Evolutionary conservation across 2,329 filamentous ascomycete species (phyloP).

Genomic region (Colletotrichum abscissum): DNA sequence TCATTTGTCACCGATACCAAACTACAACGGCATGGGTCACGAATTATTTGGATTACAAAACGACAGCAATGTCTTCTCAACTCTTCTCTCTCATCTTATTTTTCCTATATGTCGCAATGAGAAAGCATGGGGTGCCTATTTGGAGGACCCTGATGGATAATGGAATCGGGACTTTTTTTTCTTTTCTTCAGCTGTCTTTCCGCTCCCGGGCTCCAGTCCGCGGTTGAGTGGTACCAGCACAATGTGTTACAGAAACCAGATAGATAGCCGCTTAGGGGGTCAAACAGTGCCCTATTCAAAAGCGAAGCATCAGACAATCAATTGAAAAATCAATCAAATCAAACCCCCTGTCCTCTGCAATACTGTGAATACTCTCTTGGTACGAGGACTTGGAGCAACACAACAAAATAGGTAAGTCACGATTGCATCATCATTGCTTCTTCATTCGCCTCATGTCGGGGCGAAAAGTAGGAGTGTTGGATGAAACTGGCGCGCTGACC

Average conservation of each 20-base stretch:
- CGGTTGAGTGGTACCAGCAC: conserved; percentile 31
- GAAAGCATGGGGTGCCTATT: conserved; percentile 12
- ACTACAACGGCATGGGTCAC: conserved; percentile 27
- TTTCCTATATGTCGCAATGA: conserved; percentile 16
- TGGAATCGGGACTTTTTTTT: conserved; percentile 13
- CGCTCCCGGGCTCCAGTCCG: conserved; percentile 21
- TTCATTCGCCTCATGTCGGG: conserved; percentile 17
- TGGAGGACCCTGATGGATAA: conserved; percentile 31
- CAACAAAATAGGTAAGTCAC: neutral
- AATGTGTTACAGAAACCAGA: conserved; percentile 34
- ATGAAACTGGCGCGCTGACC: conserved; percentile 32
- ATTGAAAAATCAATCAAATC: conserved; percentile 30
- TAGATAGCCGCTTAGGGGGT: conserved; percentile 16
- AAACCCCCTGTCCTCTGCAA: conserved; percentile 14
- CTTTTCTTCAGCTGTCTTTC: conserved; percentile 32
- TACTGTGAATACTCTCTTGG: neutral
- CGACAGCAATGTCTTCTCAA: conserved; percentile 33
- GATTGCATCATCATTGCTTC: conserved; percentile 33
- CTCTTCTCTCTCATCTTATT: conserved; percentile 19
- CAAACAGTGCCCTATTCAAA: conserved; percentile 14
- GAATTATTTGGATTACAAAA: conserved; percentile 29
- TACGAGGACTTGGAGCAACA: neutral
- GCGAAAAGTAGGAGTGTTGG: neutral
- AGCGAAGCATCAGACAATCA: conserved; percentile 14
- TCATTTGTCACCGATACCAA: conserved; percentile 39